phyloP scores from a whole-genome alignment of 2,329 filamentous ascomycete species.

The Fusarium ambrosium region DNA sequence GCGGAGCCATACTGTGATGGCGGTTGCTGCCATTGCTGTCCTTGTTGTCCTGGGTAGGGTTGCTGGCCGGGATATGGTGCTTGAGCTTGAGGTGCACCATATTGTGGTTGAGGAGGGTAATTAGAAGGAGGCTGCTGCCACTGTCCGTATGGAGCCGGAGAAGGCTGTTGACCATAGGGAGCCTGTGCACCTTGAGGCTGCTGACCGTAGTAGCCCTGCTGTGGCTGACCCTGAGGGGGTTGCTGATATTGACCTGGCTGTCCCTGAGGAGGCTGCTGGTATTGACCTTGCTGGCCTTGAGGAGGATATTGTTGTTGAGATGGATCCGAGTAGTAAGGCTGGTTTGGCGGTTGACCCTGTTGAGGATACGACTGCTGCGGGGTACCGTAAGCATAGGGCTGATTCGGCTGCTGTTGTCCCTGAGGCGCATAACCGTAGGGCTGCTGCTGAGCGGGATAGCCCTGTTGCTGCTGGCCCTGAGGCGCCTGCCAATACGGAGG shows the following conservation, averaged over 20 bases:
- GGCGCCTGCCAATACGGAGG: constrained; percentile 39
- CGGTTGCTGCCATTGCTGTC: constrained; percentile 12
- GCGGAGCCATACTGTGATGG: background rate
- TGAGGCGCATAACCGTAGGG: constrained; percentile 33
- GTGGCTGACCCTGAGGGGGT: constrained; percentile 14
- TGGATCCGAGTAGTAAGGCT: constrained; percentile 25
- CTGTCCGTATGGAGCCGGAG: constrained; percentile 27
- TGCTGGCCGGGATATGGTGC: constrained; percentile 18
- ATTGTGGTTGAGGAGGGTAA: constrained; percentile 26
- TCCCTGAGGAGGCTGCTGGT: constrained; percentile 9
- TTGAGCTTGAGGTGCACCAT: constrained; percentile 22
- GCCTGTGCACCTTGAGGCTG: constrained; percentile 41
- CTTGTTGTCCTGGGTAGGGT: background rate
- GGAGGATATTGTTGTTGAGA: constrained; percentile 24
- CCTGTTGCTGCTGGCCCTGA: constrained; percentile 6
- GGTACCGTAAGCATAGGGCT: background rate
- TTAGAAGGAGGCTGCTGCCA: constrained; percentile 20
- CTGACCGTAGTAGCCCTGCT: constrained; percentile 25
- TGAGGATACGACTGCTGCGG: constrained; percentile 27
- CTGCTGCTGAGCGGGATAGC: constrained; percentile 26
- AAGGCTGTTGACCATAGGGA: constrained; percentile 20
- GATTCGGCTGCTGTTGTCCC: constrained; percentile 25
- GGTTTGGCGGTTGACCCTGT: constrained; percentile 12
- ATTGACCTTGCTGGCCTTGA: constrained; percentile 9
- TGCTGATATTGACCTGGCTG: constrained; percentile 13